Evolutionary conservation across 1,284 basidiomycete species (phyloP).

Genomic region (Mycosarcoma maydis): DNA sequence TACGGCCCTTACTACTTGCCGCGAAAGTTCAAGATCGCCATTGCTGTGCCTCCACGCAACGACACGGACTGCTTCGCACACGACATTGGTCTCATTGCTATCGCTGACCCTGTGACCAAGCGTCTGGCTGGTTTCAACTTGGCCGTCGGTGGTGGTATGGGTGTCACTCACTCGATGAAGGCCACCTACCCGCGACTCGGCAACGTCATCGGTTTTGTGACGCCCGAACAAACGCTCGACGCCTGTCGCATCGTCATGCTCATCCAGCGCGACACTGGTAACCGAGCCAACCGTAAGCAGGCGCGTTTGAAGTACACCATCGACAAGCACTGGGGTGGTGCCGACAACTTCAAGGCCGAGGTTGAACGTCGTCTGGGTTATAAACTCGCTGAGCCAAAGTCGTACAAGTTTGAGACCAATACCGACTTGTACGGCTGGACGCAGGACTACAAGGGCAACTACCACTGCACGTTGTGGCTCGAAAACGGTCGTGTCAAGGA

Average conservation of each 20-base stretch:
- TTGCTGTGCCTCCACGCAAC: constrained; percentile 95
- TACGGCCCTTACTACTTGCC: constrained; percentile 98
- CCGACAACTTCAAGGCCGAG: constrained; percentile 76
- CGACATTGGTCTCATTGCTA: constrained; percentile 93
- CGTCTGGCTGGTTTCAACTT: constrained; percentile 69
- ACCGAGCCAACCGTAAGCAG: constrained; percentile 75
- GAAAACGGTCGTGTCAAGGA: constrained; percentile 98
- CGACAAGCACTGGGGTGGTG: constrained; percentile 81
- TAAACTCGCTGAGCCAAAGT: constrained; percentile 74
- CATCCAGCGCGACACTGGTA: constrained; percentile 93
- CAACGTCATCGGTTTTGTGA: constrained; percentile 91
- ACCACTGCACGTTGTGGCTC: constrained; percentile 93
- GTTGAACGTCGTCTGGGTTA: constrained; percentile 91
- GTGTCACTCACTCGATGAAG: constrained; percentile 98
- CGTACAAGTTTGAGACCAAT: constrained; percentile 87
- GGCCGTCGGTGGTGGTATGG: constrained; percentile 87
- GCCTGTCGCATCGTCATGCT: constrained; percentile 94
- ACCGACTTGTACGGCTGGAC: constrained; percentile 94
- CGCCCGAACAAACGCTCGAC: constrained; percentile 82
- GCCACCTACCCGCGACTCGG: constrained; percentile 95
- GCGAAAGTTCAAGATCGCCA: constrained; percentile 95
- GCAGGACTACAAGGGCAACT: constrained; percentile 84
- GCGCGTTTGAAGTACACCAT: constrained; percentile 88
- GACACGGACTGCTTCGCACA: constrained; percentile 96
- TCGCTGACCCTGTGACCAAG: constrained; percentile 73